Percentiles rank a stretch among this genome's conserved stretches.
Evolutionary conservation across 2,329 filamentous ascomycete species (phyloP).

Genomic region (Colletotrichum lini): DNA sequence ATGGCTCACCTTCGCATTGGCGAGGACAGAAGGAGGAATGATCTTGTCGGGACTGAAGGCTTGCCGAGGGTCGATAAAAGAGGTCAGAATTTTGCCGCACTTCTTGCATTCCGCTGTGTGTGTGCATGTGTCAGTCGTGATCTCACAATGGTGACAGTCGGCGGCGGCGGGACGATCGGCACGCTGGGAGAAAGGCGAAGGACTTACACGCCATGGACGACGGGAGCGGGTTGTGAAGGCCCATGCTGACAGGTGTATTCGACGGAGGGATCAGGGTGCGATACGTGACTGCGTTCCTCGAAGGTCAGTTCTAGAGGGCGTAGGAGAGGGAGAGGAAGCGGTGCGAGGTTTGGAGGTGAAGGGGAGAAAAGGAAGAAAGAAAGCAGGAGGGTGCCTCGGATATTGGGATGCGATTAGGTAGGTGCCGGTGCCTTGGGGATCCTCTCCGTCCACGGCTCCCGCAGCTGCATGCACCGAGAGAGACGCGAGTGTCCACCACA

Average conservation of each 20-base stretch:
- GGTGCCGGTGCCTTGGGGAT: constrained; percentile 17
- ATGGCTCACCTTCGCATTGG: constrained; percentile 84
- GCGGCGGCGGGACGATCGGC: constrained; percentile 43
- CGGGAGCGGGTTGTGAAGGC: constrained; percentile 77
- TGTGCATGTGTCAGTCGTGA: constrained; percentile 16
- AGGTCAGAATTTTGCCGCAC: constrained; percentile 93
- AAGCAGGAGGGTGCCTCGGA: constrained; percentile 26
- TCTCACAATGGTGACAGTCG: constrained; percentile 8
- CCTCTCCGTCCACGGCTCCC: constrained; percentile 21
- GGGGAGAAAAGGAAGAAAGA: constrained; percentile 14
- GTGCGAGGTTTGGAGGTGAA: constrained; percentile 8
- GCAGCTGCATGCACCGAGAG: constrained; percentile 17
- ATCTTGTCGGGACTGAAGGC: constrained; percentile 97
- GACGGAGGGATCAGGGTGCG: constrained; percentile 4
- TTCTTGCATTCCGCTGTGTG: constrained; percentile 93
- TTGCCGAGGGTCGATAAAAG: constrained; percentile 94
- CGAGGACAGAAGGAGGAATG: constrained; percentile 91
- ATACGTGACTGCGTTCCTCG: background rate
- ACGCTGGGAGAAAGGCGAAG: constrained; percentile 26
- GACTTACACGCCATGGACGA: constrained; percentile 78
- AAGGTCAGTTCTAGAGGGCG: background rate
- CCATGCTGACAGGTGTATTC: constrained; percentile 60
- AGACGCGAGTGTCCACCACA: constrained; percentile 22
- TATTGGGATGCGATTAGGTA: constrained; percentile 27
- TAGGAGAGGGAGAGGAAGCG: constrained; percentile 4